phyloP scores from a whole-genome alignment of 768 basidiomycete genomes.

The Pulveroboletus sp. region DNA sequence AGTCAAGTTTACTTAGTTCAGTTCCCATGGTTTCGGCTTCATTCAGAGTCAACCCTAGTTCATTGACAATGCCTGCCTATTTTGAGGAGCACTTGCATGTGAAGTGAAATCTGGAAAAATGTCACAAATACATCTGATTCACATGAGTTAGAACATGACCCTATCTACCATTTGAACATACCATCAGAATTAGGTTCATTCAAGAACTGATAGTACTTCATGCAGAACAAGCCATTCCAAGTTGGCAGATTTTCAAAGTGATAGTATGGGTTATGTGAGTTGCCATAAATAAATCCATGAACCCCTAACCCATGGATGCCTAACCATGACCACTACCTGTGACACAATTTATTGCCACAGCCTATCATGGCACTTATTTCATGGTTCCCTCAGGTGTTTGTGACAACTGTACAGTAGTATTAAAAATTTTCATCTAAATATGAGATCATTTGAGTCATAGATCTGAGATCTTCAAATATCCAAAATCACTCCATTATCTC shows the following conservation, averaged over 20 bases:
- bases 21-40: constrained; percentile 76
- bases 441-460: too few relatives aligned
- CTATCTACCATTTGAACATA: constrained; percentile 89
- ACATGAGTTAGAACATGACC: neutral
- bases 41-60: constrained; percentile 68
- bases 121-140: neutral
- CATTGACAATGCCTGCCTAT: constrained; percentile 71
- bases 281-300: too few relatives aligned
- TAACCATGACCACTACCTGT: too few relatives aligned
- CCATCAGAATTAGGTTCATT: constrained; percentile 95
- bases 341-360: too few relatives aligned
- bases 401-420: too few relatives aligned
- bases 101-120: constrained; percentile 64
- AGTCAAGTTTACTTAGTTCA: constrained; percentile 77
- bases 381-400: too few relatives aligned
- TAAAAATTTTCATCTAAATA: too few relatives aligned
- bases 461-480: too few relatives aligned
- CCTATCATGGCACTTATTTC: too few relatives aligned
- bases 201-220: constrained; percentile 77
- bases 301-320: too few relatives aligned
- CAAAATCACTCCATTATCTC: too few relatives aligned
- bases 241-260: constrained; percentile 70
- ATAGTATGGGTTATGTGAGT: too few relatives aligned
- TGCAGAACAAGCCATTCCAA: constrained; percentile 77
- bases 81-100: constrained; percentile 73